Base-by-base conservation (phyloP, 108 stramenopile genomes). In the Heterococcus sp. region DNA sequence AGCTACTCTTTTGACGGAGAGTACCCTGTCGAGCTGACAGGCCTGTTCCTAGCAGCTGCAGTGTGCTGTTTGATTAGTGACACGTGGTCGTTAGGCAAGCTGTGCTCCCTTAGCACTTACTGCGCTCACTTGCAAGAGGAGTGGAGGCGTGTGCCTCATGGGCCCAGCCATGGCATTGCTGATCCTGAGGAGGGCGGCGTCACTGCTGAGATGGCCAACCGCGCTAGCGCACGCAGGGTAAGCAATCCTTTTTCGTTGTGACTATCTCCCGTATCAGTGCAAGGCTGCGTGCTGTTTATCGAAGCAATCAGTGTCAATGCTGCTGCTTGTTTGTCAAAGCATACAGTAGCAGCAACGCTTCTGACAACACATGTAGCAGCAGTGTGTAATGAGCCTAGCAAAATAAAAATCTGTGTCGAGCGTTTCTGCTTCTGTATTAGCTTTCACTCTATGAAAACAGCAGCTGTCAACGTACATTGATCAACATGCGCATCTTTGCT, bases 41-140 rank as follows among this genome's bases (percentile, higher is more conserved):
- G 68, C 65, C 65, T 72, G 32, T 81, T 81, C 72, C 21, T 66
- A 27, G 79, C 65, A 58, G 79, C 79, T 34, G 72, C 65, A 34
- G 29, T 35, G 36, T 81, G 79, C 65, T 69, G 69, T 65, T n/a
- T 75, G 2, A n/a, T 72, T 33, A 72, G 71, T 35, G 79, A 81
- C 65, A 29, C 72, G 1, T 81, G 79, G 79, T 71, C 40, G 37
- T 38, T 81, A 38, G 46, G 79, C 32, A 81, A 81, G 72, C 79
- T 81, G 26, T 81, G 79, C 71, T 81, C 79, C 35, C 68, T 81
- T 21, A 72, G 79, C 37, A 73, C 79, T 26, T 81, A 81, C 72
- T 64, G 71, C 0, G 79, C 79, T 0, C 64, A 72, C 26, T 67
- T 81, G 26, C 71, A 81, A 32, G 79, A 81, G 33, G 79, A 81